phyloP scores from a whole-genome alignment of 331 rosid genomes.

The Acacia concinna region DNA sequence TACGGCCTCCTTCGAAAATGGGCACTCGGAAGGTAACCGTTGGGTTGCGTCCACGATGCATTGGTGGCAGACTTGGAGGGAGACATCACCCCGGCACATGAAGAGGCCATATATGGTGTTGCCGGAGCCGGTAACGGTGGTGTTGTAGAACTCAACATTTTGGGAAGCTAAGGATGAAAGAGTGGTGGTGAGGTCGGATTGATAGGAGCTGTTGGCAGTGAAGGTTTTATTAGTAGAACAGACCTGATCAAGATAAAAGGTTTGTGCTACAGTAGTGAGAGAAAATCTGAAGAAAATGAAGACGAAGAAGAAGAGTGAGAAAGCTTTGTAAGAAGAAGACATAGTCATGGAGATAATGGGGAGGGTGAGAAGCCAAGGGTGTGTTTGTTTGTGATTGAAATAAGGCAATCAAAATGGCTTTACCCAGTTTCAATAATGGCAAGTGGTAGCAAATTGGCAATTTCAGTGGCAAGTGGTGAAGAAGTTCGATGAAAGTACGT shows the following conservation, averaged over 20 bases:
- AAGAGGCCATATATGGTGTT: constrained; percentile 37
- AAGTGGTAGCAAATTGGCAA: not conserved
- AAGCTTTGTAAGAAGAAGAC: not conserved
- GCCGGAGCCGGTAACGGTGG: not conserved
- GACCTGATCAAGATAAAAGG: not conserved
- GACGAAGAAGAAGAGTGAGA: not conserved
- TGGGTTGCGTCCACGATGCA: constrained; percentile 38
- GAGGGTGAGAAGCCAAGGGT: not conserved
- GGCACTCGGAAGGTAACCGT: not conserved
- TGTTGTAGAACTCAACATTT: constrained; percentile 18
- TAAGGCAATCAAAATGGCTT: not conserved
- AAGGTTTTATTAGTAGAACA: not conserved
- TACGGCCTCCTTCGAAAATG: constrained; percentile 12
- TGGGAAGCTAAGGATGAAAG: constrained; percentile 27
- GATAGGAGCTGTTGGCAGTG: constrained; percentile 21
- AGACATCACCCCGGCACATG: constrained; percentile 58
- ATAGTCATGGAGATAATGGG: not conserved
- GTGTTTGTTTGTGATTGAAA: too few species aligned
- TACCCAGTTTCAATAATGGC: not conserved
- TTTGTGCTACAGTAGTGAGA: not conserved
- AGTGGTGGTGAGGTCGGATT: not conserved
- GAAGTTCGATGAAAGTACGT: not conserved
- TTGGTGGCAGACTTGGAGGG: constrained; percentile 18
- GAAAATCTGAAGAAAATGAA: not conserved
- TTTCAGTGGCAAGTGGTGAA: not conserved